Percentiles rank a stretch among this genome's conserved stretches.
Conservation (phyloP, 2,329 filamentous ascomycete species). For the Sarocladium kiliense region DNA sequence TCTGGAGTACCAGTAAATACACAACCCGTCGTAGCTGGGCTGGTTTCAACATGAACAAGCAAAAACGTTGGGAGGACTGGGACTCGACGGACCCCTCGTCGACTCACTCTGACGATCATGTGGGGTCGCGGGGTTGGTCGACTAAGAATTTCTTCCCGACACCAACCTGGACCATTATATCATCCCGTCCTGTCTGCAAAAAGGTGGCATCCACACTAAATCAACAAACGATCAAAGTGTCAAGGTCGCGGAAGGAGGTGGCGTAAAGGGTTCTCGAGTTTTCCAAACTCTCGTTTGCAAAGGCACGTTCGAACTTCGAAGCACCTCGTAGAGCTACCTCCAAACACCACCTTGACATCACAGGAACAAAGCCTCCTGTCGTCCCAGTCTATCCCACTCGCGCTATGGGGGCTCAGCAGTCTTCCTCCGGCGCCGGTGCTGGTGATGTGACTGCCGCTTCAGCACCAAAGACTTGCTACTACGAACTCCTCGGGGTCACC, state of each 20-base stretch:
- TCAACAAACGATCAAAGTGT: background rate
- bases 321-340: no score
- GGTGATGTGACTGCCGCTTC: slow-evolving; percentile 18
- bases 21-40: no score
- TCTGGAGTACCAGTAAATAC: no score
- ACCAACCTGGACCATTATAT: background rate
- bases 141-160: background rate
- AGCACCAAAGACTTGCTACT: slow-evolving; percentile 70
- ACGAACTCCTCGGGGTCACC: slow-evolving; percentile 74
- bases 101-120: background rate
- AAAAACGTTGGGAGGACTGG: no score
- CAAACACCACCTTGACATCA: no score
- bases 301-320: no score
- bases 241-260: no score
- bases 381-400: background rate
- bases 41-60: no score
- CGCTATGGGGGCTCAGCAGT: slow-evolving; percentile 53
- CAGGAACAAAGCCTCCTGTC: no score
- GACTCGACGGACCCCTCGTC: background rate
- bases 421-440: slow-evolving; percentile 32
- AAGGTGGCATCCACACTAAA: background rate
- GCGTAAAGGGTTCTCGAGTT: no score
- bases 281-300: no score
- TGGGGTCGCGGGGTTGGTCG: slow-evolving; percentile 6
- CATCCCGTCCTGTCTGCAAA: background rate